Evolutionary conservation across 2,329 filamentous ascomycete species (phyloP), one percentile per base, ranked within the genome.

Genomic region (Nigrospora osmanthi): DNA sequence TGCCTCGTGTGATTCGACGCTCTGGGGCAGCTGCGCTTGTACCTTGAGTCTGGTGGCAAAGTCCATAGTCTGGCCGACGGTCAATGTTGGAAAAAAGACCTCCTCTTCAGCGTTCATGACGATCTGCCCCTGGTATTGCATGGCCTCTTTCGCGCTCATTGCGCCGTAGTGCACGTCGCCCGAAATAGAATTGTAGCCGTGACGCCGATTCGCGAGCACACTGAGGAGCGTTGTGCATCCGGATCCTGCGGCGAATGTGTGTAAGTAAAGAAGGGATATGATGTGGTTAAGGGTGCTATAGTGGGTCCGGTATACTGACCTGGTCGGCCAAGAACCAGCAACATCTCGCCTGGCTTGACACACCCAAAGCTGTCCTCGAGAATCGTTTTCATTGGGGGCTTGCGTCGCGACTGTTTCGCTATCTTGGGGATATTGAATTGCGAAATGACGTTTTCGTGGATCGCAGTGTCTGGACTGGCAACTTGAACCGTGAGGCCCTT

Each of bases 21-120:
- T 15, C 14, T 28, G 14, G 17, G 36, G 45, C 5, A 38, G 40
- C 14, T 43, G 35, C n/a, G 32, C 34, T 23, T 41, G 41, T 6
- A 47, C 32, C 41, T 47, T 47, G 31, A 47, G 45, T 17, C 38
- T 17, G 13, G 45, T 47, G 7, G 87, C 87, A 58, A 90, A 90
- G 41, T 80, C 73, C 1, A 91, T 69, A 0, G 86, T 91, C 51
- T 88, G 75, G 1, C 83, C 80, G 11, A 90, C 85, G 0, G 82
- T 87, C 17, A 93, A 67, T n/a, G 86, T 82, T 0, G 86, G 81
- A 51, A 89, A 90, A 54, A 71, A 70, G 3, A 71, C 45, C 46
- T 67, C 80, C 64, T 91, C 87, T 13, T 87, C 82, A 53, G 88
- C 89, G 60, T 91, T 90, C 12, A 87, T 70, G 2, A 83, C 51